Base-by-base conservation (phyloP, 2,329 filamentous ascomycete genomes). In the Knufia petricola region DNA sequence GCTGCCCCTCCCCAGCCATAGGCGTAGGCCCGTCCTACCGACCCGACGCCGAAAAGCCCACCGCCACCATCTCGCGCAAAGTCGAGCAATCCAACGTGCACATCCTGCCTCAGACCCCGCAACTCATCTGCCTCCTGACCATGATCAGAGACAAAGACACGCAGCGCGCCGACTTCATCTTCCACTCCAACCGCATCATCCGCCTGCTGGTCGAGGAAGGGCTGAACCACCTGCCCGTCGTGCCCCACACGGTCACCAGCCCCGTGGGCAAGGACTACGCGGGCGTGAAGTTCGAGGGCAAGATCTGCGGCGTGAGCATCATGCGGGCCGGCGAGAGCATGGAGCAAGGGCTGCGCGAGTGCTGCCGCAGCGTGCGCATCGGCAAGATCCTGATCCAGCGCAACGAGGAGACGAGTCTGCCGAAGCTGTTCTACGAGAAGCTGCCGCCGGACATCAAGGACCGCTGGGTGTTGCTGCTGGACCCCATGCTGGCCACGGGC, bases 401-500 rank as follows among this genome's bases (percentile, higher is more conserved):
- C 49, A 92, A 98, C 60, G 92, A 98, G 68, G 92, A 96, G 70
- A 96, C 92, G 1, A 78, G 84, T 47, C 79, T 84, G 71, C 92
- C 92, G 10, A 92, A 88, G 66, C 76, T 98, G 9, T 98, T 96
- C 68, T 98, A 96, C 68, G 90, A 96, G 61, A 98, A 98, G 72
- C 77, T 98, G 31, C 92, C 92, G 4, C 84, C 87, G 63, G 92
- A 98, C 64, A 95, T 98, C 65, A 79, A 85, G 20, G 78, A 90
- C 48, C 76, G 92, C 65, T 98, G 92, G 89, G 90, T 95, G 30
- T 72, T 98, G 52, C 73, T 98, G 38, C 71, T 98, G 39, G 92
- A 98, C 64, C 92, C 92, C n/a, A 98, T 98, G 92, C 89, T 98
- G 69, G 92, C 92, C 50, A 98, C 92, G 58, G 88, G 90, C 58